Evolutionary conservation across 805 yeast genomes (phyloP), one percentile per base, ranked within the genome.

Genomic region (Isabelozyma gotoi): DNA sequence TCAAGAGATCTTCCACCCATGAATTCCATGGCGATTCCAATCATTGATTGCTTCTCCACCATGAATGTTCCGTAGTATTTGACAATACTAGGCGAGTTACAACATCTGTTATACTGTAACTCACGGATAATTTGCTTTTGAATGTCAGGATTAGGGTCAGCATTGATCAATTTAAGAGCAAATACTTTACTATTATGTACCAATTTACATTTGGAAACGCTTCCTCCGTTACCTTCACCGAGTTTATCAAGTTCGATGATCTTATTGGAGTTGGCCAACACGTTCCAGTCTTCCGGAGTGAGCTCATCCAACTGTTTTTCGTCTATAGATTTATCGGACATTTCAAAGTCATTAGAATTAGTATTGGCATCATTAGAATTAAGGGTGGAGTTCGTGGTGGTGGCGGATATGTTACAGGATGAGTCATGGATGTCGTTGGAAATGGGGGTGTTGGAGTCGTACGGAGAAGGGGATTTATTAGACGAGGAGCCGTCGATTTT

Each of bases 211-310:
- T 88, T 84, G 16, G 84, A 76, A 8, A 92, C 99, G 8, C 88
- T 77, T 0, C 98, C 99, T 12, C 97, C 96, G 29, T 88, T 84
- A 14, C 99, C 99, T 68, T 94, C 98, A 15, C 99, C 99, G 17
- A 92, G 63, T 20, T 80, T 75, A 16, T 82, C 82, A 32, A 91
- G 50, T 42, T 88, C 89, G 6, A 78, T 69, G 31, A 94, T 87
- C 36, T 81, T 77, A 39, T 80, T 78, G 20, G 71, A 62, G 42
- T 78, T 73, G 11, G 85, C 82, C 2, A 83, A 68, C 3, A 63
- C 53, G 50, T 80, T 77, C 97, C 97, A 91, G 40, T 83, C 89
- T 12, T 78, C 80, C 39, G 86, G 89, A 19, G 83, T 84, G 38
- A 88, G 60, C 31, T 80, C 79, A 39, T 74, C 77, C 17, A 82